A percentile compares a stretch with the other conserved stretches of the same genome.
phyloP scores from a whole-genome alignment of 192 early-diverging fungal genomes.

The Phycomyces nitens region DNA sequence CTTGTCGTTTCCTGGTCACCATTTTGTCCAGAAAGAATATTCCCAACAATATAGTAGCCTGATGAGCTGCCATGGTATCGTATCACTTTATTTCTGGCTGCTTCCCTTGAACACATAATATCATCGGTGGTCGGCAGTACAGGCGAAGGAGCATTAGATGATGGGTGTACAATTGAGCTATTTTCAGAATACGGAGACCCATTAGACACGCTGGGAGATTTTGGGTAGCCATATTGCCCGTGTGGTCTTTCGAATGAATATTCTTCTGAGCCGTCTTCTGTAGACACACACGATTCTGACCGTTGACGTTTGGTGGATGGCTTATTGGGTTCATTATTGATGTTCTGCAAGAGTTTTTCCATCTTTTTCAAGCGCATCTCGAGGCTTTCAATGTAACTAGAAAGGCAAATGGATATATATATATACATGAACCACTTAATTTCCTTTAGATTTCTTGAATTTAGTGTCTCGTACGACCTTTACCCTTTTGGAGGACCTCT shows the following conservation, averaged over 20 bases:
- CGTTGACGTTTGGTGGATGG: background rate
- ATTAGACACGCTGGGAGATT: background rate
- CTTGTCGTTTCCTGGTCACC: background rate
- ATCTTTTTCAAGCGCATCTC: slow-evolving; percentile 28
- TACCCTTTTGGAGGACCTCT: slow-evolving; percentile 37
- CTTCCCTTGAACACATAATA: background rate
- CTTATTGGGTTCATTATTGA: background rate
- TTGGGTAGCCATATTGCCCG: background rate
- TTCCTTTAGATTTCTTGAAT: too few relatives aligned
- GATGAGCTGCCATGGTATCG: slow-evolving; percentile 34
- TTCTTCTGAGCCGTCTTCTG: background rate
- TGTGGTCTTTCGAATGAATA: background rate
- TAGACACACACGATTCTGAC: background rate
- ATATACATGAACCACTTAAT: too few relatives aligned
- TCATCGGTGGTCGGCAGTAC: background rate
- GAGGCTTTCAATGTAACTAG: slow-evolving; percentile 33
- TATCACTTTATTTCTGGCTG: slow-evolving; percentile 18
- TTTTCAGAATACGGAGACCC: background rate
- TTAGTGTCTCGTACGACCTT: too few relatives aligned
- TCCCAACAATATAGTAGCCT: slow-evolving; percentile 28
- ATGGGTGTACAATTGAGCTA: background rate
- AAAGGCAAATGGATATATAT: too few relatives aligned
- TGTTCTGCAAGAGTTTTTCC: slow-evolving; percentile 22
- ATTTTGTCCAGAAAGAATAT: slow-evolving; percentile 12
- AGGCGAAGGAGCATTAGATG: background rate